Evolutionary conservation across 129 eudicot genomes (phyloP), one percentile per base, ranked within the genome.

Genomic region (carrot (Daucus carota)): DNA sequence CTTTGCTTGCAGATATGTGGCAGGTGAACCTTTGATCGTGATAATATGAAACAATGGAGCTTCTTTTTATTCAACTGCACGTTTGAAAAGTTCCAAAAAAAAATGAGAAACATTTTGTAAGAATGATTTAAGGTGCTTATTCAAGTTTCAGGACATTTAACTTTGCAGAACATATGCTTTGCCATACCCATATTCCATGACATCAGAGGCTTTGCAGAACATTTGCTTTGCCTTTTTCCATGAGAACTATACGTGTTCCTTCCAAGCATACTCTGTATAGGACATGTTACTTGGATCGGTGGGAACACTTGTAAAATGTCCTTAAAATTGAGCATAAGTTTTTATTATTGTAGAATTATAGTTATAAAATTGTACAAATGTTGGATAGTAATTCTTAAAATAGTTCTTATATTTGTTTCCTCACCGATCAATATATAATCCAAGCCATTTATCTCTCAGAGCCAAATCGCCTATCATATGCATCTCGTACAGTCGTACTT

Each of bases 61-160:
- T 57, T 75, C 29, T 26, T 31, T 36, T 57, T 28, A 62, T 36
- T 75, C 78, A n/a, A 47, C 52, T 75, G 36, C 32, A 40, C 36
- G 42, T 57, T 57, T 75, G 70, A 71, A 71, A 70, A 42, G 33
- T 42, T 26, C 52, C 32, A 36, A 36, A 26, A 70, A 43, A 28
- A 60, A 32, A 5, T 11, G 50, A 34, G 48, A 50, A 13, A 17
- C 28, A 73, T 29, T 73, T 33, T 46, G 63, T 50, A 73, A 28
- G 76, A 59, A 47, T 46, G 45, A 32, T 75, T 45, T 38, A 75
- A 36, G 70, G 70, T 75, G 52, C 28, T 6, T 24, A 26, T 40
- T 52, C 3, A 20, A 24, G 52, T 57, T 54, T 38, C 24, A 0
- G 52, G 57, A 47, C 28, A 8, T 43, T 70, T 4, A 1, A 66